Conservation (phyloP, 2,329 filamentous ascomycete species). For the Reticulascus tulasneorum region DNA sequence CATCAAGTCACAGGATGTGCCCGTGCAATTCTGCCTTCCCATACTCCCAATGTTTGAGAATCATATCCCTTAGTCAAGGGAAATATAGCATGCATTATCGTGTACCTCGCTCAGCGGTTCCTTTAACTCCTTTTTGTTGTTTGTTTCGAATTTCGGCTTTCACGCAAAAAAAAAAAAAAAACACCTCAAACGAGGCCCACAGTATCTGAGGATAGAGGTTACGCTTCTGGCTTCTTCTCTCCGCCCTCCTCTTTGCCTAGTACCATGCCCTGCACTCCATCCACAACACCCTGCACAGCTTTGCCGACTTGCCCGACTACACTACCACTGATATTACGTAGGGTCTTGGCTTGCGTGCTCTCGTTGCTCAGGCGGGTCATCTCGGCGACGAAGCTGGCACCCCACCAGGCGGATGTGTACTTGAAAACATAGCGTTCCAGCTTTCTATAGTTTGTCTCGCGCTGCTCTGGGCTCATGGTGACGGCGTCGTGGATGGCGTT, state of each 20-base stretch:
- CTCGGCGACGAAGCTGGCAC: constrained; percentile 85
- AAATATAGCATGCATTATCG: no score
- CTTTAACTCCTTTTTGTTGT: no score
- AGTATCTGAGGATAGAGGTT: not conserved
- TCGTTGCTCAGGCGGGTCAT: constrained; percentile 53
- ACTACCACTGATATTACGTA: constrained; percentile 36
- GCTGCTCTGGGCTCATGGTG: constrained; percentile 88
- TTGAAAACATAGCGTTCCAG: constrained; percentile 94
- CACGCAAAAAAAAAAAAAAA: no score
- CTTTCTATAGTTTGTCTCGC: constrained; percentile 83
- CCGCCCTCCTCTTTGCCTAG: constrained; percentile 3
- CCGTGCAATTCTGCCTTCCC: no score
- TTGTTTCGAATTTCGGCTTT: no score
- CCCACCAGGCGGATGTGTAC: constrained; percentile 98
- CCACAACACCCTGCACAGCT: constrained; percentile 8
- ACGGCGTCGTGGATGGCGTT: constrained; percentile 94
- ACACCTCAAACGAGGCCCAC: no score
- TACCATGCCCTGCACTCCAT: constrained; percentile 1
- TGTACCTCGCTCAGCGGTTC: no score
- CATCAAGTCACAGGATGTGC: no score
- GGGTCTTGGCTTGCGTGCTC: constrained; percentile 32
- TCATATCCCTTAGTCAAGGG: no score
- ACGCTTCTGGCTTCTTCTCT: constrained; percentile 7
- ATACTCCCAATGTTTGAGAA: no score
- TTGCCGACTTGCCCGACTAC: constrained; percentile 23